Percentiles rank a stretch among this genome's conserved stretches.
Conservation (phyloP, 805 yeast genomes). For the Saturnispora silvae region DNA sequence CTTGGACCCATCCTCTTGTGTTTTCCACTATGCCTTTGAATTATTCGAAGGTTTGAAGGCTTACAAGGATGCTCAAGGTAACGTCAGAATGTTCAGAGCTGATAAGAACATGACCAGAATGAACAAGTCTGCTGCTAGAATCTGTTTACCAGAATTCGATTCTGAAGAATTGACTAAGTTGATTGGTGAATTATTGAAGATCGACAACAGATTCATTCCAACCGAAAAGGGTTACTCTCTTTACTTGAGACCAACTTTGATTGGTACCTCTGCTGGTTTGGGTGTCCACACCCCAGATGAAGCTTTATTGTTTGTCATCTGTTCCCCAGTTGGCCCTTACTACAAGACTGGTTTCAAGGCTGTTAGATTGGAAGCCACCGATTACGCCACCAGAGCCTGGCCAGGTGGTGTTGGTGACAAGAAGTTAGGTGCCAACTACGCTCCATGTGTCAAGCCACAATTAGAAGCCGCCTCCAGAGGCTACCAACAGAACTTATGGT, state of each 20-base stretch:
- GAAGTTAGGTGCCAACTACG: conserved; percentile 95
- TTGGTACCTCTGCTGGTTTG: conserved; percentile 81
- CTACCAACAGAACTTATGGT: conserved; percentile 92
- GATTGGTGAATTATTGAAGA: conserved; percentile 62
- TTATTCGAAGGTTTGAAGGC: conserved; percentile 96
- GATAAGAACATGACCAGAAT: conserved; percentile 86
- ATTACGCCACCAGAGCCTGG: conserved; percentile 96
- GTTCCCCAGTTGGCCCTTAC: conserved; percentile 96
- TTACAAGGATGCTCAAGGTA: conserved; percentile 52
- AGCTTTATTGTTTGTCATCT: conserved; percentile 77
- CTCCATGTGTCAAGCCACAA: conserved; percentile 90
- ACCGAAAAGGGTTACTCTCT: conserved; percentile 79
- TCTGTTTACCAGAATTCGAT: conserved; percentile 82
- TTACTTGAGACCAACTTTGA: conserved; percentile 89
- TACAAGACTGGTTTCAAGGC: conserved; percentile 94
- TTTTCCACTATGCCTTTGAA: conserved; percentile 91
- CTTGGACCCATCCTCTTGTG: conserved; percentile 82
- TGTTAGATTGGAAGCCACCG: conserved; percentile 88
- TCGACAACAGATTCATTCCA: conserved; percentile 77
- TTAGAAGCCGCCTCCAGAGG: conserved; percentile 84
- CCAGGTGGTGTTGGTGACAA: conserved; percentile 97
- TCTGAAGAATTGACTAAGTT: conserved; percentile 63
- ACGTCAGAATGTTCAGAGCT: conserved; percentile 79
- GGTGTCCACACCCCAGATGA: conserved; percentile 79
- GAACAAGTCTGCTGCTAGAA: conserved; percentile 81